A percentile compares a stretch with the other conserved stretches of the same genome.
phyloP scores from a whole-genome alignment of 331 rosid species.

The Pyrus hybrid region DNA sequence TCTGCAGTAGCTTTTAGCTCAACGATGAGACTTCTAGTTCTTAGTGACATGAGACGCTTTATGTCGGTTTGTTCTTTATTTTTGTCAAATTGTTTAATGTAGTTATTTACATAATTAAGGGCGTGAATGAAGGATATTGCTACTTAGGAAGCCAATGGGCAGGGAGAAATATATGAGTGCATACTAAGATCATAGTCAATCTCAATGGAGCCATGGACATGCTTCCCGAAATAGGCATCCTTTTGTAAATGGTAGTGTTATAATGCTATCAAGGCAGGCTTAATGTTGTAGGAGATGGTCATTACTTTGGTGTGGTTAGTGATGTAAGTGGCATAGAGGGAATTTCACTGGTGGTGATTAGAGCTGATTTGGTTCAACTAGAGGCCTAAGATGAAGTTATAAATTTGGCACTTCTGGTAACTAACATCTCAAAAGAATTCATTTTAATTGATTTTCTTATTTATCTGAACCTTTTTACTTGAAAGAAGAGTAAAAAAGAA shows the following conservation, averaged over 20 bases:
- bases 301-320: neutral
- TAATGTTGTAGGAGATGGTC: neutral
- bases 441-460: neutral
- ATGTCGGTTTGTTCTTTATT: neutral
- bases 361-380: neutral
- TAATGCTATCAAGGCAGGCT: neutral
- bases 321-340: neutral
- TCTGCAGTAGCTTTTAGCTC: too few species aligned
- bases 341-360: neutral
- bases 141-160: neutral
- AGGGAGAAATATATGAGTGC: neutral
- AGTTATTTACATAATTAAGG: neutral
- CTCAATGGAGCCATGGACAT: neutral
- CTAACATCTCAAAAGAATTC: neutral
- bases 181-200: neutral
- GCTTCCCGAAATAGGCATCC: neutral
- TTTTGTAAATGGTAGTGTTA: neutral
- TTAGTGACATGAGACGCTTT: neutral
- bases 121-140: neutral
- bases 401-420: neutral
- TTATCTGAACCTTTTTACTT: neutral
- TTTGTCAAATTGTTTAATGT: neutral
- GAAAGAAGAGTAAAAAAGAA: neutral
- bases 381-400: neutral
- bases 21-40: neutral